Evolutionary conservation across 441 rosid species (phyloP), one percentile per base, ranked within the genome.

Genomic region (Erodium texanum): DNA sequence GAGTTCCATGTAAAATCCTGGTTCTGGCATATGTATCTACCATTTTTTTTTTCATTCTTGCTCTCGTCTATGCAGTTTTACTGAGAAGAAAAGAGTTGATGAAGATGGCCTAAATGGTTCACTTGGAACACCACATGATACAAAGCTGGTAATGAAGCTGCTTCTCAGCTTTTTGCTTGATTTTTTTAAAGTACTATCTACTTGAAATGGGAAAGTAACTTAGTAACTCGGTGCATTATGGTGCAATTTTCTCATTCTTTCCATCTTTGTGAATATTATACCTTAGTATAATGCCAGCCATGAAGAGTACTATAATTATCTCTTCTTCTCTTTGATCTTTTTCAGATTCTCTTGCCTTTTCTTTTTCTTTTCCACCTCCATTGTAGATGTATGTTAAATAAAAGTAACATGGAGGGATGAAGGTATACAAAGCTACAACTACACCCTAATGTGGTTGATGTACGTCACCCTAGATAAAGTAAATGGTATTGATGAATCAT

Each of bases 31-130:
- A 3, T 56, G 20, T 52, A 18, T 15, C 15, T 59, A 14, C 16
- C 16, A 9, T 14, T 23, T 48, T 64, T 11, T 20, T 64, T 27
- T 22, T 29, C 34, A 11, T 29, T 66, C 48, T 65, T 64, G 19
- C 43, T 15, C 38, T 75, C 71, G 56, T 75, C 52, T 73, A 71
- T 82, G 77, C 86, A 90, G 96, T 84, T 87, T 84, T 66, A 89
- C 94, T 52, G 88, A 77, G 64, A 89, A 84, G 84, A 88, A 80
- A 68, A 80, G 76, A 73, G 68, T 62, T 34, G 82, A 78, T 65
- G 87, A 70, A 81, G 87, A 82, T 69, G 2, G 52, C 22, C n/a
- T 50, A 6, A 48, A 38, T 68, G 24, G 5, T 56, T 20, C 62
- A 22, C 62, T 56, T 56, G 62, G 18, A 56, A 24, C 62, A 56